These are phyloP conservation scores for Aspergillus bombycis DNA, from an alignment of 2,329 filamentous ascomycete genomes.

Conservation along the genomic window DNA sequence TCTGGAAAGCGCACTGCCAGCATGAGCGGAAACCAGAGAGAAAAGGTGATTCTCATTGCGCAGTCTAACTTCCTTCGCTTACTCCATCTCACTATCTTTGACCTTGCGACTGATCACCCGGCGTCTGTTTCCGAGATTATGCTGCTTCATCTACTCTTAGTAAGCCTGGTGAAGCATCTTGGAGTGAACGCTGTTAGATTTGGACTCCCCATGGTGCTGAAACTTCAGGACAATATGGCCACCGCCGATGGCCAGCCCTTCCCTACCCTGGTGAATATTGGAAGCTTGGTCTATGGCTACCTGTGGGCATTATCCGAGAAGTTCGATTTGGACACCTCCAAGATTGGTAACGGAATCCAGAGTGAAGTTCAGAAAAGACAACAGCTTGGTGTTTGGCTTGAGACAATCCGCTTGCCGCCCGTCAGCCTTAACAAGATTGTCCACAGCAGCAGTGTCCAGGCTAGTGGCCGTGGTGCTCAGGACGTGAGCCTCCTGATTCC, in stretches of 20 bases:
- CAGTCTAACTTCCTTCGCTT: slow-evolving; percentile 76
- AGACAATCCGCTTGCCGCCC: slow-evolving; percentile 72
- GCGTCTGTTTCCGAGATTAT: slow-evolving; percentile 74
- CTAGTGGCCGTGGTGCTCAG: slow-evolving; percentile 44
- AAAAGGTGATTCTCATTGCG: slow-evolving; percentile 57
- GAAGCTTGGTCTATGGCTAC: slow-evolving; percentile 85
- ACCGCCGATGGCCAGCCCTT: slow-evolving; percentile 45
- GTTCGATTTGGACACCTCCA: slow-evolving; percentile 73
- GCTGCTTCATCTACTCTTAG: slow-evolving; percentile 75
- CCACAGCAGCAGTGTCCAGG: slow-evolving; percentile 47
- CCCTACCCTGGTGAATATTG: slow-evolving; percentile 74
- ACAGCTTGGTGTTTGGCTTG: slow-evolving; percentile 76
- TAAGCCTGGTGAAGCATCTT: slow-evolving; percentile 72
- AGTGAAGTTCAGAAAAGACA: slow-evolving; percentile 76
- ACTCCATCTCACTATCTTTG: slow-evolving; percentile 85
- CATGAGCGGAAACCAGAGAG: slow-evolving; percentile 61
- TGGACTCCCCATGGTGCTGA: slow-evolving; percentile 85
- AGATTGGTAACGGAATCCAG: slow-evolving; percentile 70
- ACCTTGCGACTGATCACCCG: slow-evolving; percentile 75
- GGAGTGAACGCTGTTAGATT: slow-evolving; percentile 80
- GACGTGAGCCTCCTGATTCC: slow-evolving; percentile 61
- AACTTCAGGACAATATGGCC: slow-evolving; percentile 79
- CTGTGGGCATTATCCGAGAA: slow-evolving; percentile 78
- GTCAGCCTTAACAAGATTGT: slow-evolving; percentile 65
- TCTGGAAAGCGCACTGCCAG: slow-evolving; percentile 68